Evolutionary conservation across 192 early-diverging fungal genomes (phyloP), one percentile per base, ranked within the genome.

Genomic region (Backusella psychrophila): DNA sequence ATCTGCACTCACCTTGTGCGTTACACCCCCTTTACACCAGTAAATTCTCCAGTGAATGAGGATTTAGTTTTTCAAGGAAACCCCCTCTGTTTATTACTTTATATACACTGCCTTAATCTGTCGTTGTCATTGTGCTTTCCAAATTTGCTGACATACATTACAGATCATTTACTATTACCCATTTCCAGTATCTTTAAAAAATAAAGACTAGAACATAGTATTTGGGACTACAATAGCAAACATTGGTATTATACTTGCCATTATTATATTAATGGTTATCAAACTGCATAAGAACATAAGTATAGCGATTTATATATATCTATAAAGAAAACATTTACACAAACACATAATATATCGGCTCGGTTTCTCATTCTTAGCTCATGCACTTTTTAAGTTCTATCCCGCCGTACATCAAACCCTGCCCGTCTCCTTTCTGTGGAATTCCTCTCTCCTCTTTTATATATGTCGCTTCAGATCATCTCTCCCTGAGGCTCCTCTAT

Each of bases 341-440:
- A 63, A 63, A 29, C 1, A 63, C 23, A 63, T 29, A 63, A 63
- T 26, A 2, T 63, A n/a, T 63, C 56, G 56, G 56, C 56, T 63
- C 56, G 56, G 56, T 63, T 63, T 63, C 23, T 63, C 56, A 63
- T 63, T 63, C 56, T 63, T 29, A 63, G 26, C 56, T 63, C 56
- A 63, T 63, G 56, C 4, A 8, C 56, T 63, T 59, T 53, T 63
- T 63, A 63, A 69, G 35, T 69, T 69, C 35, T 69, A 69, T 69
- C 68, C 68, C 68, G 68, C 68, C 68, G 34, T 69, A 69, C 38
- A 69, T 69, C 68, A 69, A 69, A 69, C 68, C 68, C 68, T 69
- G 34, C 1, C 38, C 9, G 19, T 41, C 68, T 69, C 68, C 68
- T 69, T 69, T 69, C 68, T 38, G 68, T 39, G 68, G 68, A 69